These are phyloP conservation scores for Penicillium frequentans DNA, from an alignment of 2,329 filamentous ascomycete genomes.

Conservation along the genomic window DNA sequence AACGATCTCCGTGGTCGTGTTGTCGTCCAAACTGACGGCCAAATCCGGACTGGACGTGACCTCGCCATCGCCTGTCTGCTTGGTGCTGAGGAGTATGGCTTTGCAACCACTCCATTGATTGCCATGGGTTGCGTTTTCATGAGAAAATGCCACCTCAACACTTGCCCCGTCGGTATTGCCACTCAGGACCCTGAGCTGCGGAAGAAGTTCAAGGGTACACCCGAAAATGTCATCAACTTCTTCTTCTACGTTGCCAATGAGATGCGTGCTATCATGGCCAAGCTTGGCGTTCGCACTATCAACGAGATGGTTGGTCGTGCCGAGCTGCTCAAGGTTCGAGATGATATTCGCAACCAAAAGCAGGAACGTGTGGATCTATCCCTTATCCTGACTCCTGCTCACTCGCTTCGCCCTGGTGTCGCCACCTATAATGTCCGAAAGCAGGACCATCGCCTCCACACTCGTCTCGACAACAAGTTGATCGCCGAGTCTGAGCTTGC, in stretches of 20 bases:
- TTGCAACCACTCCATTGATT: slow-evolving; percentile 90
- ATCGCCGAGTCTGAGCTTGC: slow-evolving; percentile 94
- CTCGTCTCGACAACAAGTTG: slow-evolving; percentile 93
- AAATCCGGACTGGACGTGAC: slow-evolving; percentile 88
- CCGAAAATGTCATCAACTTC: slow-evolving; percentile 98
- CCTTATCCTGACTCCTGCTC: slow-evolving; percentile 90
- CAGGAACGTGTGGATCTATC: slow-evolving; percentile 91
- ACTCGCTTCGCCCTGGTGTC: slow-evolving; percentile 89
- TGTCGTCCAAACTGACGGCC: slow-evolving; percentile 93
- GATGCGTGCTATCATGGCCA: slow-evolving; percentile 94
- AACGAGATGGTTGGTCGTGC: slow-evolving; percentile 98
- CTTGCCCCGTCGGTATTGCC: slow-evolving; percentile 89
- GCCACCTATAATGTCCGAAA: slow-evolving; percentile 97
- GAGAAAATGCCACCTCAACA: slow-evolving; percentile 63
- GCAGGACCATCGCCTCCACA: slow-evolving; percentile 92
- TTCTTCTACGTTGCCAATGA: slow-evolving; percentile 98
- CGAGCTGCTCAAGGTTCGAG: slow-evolving; percentile 80
- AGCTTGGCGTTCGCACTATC: slow-evolving; percentile 88
- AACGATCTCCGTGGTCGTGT: slow-evolving; percentile 96
- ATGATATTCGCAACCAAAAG: slow-evolving; percentile 84
- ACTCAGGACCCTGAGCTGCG: slow-evolving; percentile 93
- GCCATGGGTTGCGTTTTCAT: slow-evolving; percentile 98
- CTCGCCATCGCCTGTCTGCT: slow-evolving; percentile 92
- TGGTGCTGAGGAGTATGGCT: slow-evolving; percentile 97
- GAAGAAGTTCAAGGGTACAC: slow-evolving; percentile 89